These are phyloP conservation scores for Auricularia cornea DNA, from an alignment of 768 basidiomycete species.

Conservation along the genomic window DNA sequence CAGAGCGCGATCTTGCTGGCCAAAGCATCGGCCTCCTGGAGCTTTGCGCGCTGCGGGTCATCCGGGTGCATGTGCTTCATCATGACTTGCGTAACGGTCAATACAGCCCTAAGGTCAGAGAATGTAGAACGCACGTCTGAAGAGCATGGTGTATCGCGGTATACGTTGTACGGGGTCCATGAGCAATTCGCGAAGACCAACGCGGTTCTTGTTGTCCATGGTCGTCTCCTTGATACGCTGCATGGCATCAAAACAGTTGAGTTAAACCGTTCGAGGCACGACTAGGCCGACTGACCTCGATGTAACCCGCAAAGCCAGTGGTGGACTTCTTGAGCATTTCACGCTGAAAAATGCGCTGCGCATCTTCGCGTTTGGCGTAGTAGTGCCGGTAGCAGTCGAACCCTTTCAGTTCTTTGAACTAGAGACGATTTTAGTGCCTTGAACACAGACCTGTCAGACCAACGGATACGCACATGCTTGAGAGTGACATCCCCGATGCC, in stretches of 20 bases:
- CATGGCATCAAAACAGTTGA: constrained; percentile 8
- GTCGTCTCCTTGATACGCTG: constrained; percentile 84
- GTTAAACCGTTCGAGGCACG: too few species aligned
- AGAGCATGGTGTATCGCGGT: constrained; percentile 87
- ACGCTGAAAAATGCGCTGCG: constrained; percentile 77
- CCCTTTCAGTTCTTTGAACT: constrained; percentile 70
- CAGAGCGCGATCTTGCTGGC: constrained; percentile 87
- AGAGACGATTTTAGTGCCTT: neutral
- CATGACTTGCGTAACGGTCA: constrained; percentile 46
- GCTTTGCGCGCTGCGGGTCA: constrained; percentile 69
- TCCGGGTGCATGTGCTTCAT: constrained; percentile 75
- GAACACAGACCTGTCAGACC: neutral
- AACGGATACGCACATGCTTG: constrained; percentile 43
- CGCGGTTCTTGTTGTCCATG: constrained; percentile 64
- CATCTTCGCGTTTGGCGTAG: constrained; percentile 88
- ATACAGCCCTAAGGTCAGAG: neutral
- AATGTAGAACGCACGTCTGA: constrained; percentile 39
- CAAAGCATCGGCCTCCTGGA: constrained; percentile 78
- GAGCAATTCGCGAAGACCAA: constrained; percentile 82
- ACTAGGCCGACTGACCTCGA: constrained; percentile 76
- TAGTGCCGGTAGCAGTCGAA: constrained; percentile 91
- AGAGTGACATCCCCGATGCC: constrained; percentile 80
- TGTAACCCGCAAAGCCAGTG: constrained; percentile 67
- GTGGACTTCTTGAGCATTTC: constrained; percentile 75
- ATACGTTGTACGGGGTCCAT: constrained; percentile 97